Percentiles rank a stretch among this genome's conserved stretches.
Evolutionary conservation across 768 basidiomycete species (phyloP).

Genomic region (Psilocybe cyanescens): DNA sequence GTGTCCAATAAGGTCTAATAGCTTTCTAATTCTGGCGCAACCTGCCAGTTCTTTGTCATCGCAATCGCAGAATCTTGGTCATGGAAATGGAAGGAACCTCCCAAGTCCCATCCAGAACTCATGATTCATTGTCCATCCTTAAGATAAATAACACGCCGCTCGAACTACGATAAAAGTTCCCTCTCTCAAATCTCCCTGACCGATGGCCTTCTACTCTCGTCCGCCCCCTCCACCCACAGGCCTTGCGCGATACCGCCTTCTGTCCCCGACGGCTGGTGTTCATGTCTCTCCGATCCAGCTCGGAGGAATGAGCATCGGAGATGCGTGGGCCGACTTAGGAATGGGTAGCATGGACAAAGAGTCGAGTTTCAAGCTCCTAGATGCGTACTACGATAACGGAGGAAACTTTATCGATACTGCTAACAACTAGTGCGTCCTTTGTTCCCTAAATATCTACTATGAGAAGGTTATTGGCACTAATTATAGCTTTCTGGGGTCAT

Average conservation of each 20-base stretch:
- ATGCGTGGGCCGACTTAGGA: slow-evolving; percentile 34
- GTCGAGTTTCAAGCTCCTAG: slow-evolving; percentile 47
- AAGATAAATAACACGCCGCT: too few relatives aligned
- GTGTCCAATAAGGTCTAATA: too few relatives aligned
- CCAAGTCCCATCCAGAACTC: too few relatives aligned
- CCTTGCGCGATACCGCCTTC: slow-evolving; percentile 37
- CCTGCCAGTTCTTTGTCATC: too few relatives aligned
- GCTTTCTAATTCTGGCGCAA: too few relatives aligned
- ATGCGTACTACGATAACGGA: slow-evolving; percentile 45
- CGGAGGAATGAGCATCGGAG: slow-evolving; percentile 48
- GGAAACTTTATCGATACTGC: slow-evolving; percentile 57
- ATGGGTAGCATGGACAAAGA: slow-evolving; percentile 46
- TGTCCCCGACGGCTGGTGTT: slow-evolving; percentile 40
- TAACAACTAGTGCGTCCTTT: slow-evolving; percentile 40
- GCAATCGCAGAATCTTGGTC: too few relatives aligned
- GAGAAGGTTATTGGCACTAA: neutral
- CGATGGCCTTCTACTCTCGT: slow-evolving; percentile 15
- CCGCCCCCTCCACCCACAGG: slow-evolving; percentile 31
- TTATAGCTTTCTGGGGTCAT: neutral
- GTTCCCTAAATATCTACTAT: neutral
- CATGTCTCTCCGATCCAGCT: slow-evolving; percentile 48
- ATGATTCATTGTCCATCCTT: too few relatives aligned
- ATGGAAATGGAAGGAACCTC: too few relatives aligned
- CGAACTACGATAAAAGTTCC: neutral
- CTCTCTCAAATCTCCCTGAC: too few relatives aligned